Base-by-base conservation (phyloP, 768 basidiomycete genomes). In the Hemileccinum impolitum region DNA sequence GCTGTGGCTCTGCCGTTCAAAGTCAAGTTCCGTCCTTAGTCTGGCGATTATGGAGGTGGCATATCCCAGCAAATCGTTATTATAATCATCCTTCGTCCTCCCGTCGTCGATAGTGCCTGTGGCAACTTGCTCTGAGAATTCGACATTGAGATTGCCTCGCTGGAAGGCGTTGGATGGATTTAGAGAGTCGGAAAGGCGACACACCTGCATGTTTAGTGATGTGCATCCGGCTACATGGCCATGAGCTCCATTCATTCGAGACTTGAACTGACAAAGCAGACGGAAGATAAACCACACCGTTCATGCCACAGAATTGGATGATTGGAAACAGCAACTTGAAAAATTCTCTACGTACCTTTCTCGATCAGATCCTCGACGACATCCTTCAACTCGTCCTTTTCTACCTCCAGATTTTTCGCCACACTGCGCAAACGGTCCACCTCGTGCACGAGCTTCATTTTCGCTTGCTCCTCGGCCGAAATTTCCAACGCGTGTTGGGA, bases 351-450 rank as follows among this genome's bases (percentile, higher is more conserved):
- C 78, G 35, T 55, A 84, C 84, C 78, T 79, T 80, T 82, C 62
- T 81, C 72, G n/a, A 81, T 72, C 35, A 85, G 59, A 43, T 73
- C 62, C 42, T 72, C 55, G 1, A 85, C 78, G 6, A 75, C 77
- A 37, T 80, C 78, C 53, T 75, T 70, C 58, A 83, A 56, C 47
- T 81, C 77, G 57, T 83, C 78, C 48, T 64, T 68, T 54, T 84
- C 80, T 2, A 60, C 56, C 60, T 82, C 76, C 6, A 69, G 61
- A 2, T 52, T 53, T 30, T 60, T 65, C 4, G 73, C 65, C 6
- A 65, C 43, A 3, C 57, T 60, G 8, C 58, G 56, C 54, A 72
- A 72, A 9, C 67, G 57, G 32, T 70, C 57, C n/a, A 78, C 54
- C 37, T 75, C 71, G 7, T 58, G 60, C n/a, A 65, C 60, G 6